Evolutionary conservation across 257 asterid genomes (phyloP).

Genomic region (Solanum etuberosum): DNA sequence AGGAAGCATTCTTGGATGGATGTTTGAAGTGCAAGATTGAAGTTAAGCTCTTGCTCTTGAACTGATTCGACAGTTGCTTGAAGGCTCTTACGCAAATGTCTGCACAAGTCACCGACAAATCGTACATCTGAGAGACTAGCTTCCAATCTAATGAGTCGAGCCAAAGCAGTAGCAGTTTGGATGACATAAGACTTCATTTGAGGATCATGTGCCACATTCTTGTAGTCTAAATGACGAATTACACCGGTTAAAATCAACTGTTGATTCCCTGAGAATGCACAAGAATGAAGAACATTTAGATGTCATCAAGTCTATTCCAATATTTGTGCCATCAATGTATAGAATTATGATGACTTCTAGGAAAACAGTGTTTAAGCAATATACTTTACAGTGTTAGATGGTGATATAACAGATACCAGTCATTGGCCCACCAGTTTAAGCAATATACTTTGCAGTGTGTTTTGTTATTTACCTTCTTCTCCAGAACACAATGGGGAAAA

Average conservation of each 20-base stretch:
- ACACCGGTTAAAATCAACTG: conserved; percentile 66
- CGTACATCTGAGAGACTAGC: conserved; percentile 65
- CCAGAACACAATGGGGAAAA: neutral
- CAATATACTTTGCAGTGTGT: neutral
- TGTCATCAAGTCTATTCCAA: neutral
- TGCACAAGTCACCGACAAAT: conserved; percentile 81
- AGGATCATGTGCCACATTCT: conserved; percentile 71
- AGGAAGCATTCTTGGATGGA: conserved; percentile 72
- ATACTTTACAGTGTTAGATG: neutral
- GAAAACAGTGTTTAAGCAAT: neutral
- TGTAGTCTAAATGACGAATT: conserved; percentile 92
- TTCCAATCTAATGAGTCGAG: conserved; percentile 63
- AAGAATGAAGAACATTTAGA: neutral
- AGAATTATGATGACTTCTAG: neutral
- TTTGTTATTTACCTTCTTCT: neutral
- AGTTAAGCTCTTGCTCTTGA: conserved; percentile 51
- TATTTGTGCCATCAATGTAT: neutral
- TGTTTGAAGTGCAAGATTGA: conserved; percentile 56
- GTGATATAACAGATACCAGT: neutral
- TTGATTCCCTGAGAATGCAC: conserved; percentile 45
- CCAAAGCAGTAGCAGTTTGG: conserved; percentile 72
- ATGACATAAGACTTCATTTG: conserved; percentile 58
- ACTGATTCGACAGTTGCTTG: conserved; percentile 73
- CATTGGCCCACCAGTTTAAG: neutral
- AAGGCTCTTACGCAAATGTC: conserved; percentile 87